Percentiles rank a stretch among this genome's conserved stretches.
Conservation (phyloP, 2,329 filamentous ascomycete genomes). For the Microdochium paspali region DNA sequence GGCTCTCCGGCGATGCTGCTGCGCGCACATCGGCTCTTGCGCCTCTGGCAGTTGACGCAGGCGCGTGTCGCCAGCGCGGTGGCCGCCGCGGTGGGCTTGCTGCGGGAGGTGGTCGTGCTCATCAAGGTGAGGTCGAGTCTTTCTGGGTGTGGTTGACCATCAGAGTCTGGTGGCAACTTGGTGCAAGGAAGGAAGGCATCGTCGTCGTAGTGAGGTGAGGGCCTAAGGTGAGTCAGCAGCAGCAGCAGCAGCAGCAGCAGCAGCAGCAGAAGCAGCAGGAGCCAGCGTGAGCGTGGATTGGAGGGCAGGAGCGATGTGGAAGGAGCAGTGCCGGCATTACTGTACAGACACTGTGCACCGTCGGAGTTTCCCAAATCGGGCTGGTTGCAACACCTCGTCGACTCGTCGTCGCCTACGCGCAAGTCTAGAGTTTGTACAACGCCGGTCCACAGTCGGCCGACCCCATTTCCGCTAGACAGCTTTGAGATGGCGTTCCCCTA, state of each 20-base stretch:
- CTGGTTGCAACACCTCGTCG: no score
- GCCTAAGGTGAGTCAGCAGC: no score
- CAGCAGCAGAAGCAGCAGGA: no score
- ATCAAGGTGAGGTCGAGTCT: no score
- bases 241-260: no score
- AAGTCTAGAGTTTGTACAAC: no score
- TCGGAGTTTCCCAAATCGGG: background rate
- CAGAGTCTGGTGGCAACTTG: no score
- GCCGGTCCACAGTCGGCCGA: background rate
- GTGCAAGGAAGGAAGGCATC: no score
- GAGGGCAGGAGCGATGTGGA: background rate
- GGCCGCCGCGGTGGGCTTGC: background rate
- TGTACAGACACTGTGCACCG: background rate
- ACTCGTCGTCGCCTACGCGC: no score
- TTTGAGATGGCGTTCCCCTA: background rate
- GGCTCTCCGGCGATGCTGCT: slow-evolving; percentile 4
- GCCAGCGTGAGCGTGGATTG: no score
- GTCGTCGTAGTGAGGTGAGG: no score
- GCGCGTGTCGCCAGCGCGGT: slow-evolving; percentile 2
- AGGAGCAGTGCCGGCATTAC: background rate
- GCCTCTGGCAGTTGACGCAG: slow-evolving; percentile 12
- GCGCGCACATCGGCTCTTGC: slow-evolving; percentile 11
- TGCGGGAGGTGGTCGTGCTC: background rate
- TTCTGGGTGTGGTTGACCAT: no score
- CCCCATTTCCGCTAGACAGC: background rate